These are phyloP conservation scores for Arthrobotrys sphaeroides DNA, from an alignment of 2,329 filamentous ascomycete genomes.

Conservation along the genomic window DNA sequence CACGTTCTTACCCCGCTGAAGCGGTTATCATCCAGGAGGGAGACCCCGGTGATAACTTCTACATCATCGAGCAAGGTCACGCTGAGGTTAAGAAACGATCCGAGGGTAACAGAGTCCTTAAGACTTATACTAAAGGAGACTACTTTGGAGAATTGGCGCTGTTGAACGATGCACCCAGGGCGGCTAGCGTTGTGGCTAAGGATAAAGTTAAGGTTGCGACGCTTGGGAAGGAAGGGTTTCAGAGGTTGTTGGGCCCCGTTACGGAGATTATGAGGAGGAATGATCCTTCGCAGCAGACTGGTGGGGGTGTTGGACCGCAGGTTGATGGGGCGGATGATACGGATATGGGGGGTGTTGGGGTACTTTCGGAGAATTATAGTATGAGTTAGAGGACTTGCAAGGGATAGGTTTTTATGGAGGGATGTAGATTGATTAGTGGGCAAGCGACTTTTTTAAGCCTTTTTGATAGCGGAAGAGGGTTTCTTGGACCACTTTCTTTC, in stretches of 20 bases:
- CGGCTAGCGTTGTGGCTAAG: constrained; percentile 83
- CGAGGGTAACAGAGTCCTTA: constrained; percentile 71
- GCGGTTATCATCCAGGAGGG: constrained; percentile 90
- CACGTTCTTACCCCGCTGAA: constrained; percentile 81
- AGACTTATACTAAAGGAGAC: constrained; percentile 87
- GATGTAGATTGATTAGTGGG: neutral
- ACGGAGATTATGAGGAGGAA: constrained; percentile 92
- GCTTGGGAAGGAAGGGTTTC: constrained; percentile 92
- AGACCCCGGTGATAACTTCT: constrained; percentile 90
- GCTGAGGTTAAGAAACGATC: constrained; percentile 87
- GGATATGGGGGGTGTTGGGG: constrained; percentile 69
- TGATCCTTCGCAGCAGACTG: constrained; percentile 63
- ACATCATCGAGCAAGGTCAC: constrained; percentile 85
- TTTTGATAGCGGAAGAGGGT: too few species aligned
- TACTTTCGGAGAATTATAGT: constrained; percentile 38
- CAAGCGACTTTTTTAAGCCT: neutral
- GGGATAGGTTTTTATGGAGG: too few species aligned
- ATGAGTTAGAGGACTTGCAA: constrained; percentile 70
- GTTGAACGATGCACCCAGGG: constrained; percentile 90
- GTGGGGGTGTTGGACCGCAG: neutral
- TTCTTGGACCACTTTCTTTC: too few species aligned
- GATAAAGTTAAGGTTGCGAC: constrained; percentile 92
- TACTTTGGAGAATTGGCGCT: constrained; percentile 97
- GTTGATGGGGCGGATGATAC: constrained; percentile 67
- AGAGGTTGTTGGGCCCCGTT: constrained; percentile 88